These are phyloP conservation scores for Kwoniella shivajii DNA, from an alignment of 1,284 basidiomycete species.

Conservation along the genomic window DNA sequence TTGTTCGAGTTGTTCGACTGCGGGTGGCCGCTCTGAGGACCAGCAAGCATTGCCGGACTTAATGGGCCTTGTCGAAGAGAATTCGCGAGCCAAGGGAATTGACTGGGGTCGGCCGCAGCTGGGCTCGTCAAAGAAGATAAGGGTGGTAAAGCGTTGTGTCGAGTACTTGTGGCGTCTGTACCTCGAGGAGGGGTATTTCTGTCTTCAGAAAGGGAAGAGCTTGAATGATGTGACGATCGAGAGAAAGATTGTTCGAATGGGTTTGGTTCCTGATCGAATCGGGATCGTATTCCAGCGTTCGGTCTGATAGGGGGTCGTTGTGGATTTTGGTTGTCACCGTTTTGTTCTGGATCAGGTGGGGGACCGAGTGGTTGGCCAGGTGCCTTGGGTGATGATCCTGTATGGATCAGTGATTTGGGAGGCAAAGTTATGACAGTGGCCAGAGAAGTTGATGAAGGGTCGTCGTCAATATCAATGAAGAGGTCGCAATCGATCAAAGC, in stretches of 20 bases:
- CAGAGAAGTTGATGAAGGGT: not conserved
- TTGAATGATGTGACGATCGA: constrained; percentile 57
- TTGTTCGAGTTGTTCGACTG: constrained; percentile 5
- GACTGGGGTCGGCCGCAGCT: constrained; percentile 62
- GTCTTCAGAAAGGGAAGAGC: constrained; percentile 55
- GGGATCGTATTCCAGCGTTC: constrained; percentile 32
- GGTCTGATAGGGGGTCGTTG: constrained; percentile 46
- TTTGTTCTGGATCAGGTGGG: constrained; percentile 1
- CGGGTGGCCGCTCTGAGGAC: constrained; percentile 61
- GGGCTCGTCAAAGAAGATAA: constrained; percentile 83
- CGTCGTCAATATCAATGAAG: constrained; percentile 4
- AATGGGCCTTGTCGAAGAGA: constrained; percentile 88
- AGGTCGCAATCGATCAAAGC: constrained; percentile 13
- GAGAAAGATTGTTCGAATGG: constrained; percentile 95
- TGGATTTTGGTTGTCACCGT: constrained; percentile 10
- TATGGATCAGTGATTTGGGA: not conserved
- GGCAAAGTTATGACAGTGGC: constrained; percentile 1
- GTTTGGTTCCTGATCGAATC: constrained; percentile 76
- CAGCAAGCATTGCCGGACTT: constrained; percentile 91
- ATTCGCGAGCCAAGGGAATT: constrained; percentile 68
- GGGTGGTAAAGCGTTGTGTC: constrained; percentile 70
- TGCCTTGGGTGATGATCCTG: constrained; percentile 18
- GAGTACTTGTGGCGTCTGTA: constrained; percentile 48
- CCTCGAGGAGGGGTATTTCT: constrained; percentile 55
- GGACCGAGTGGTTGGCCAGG: constrained; percentile 3